Evolutionary conservation across 306 rosid genomes (phyloP).

Genomic region (Acacia confusa): DNA sequence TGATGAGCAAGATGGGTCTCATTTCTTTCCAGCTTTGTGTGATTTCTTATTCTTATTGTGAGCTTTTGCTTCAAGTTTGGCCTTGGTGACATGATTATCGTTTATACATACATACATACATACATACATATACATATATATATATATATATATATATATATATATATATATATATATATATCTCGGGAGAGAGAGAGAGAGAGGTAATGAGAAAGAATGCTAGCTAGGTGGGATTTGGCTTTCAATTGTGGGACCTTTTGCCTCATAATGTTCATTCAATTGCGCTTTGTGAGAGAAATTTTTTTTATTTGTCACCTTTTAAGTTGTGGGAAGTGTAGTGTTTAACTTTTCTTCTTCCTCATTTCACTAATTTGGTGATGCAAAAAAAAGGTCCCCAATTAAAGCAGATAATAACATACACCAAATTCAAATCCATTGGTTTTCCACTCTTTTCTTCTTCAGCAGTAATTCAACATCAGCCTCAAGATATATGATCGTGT

Average conservation of each 20-base stretch:
- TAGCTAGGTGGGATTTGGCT: constrained; percentile 26
- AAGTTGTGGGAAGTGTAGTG: not conserved
- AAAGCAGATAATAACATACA: not conserved
- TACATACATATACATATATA: not conserved
- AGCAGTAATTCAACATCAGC: not conserved
- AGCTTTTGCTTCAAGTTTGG: constrained; percentile 64
- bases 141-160: not conserved
- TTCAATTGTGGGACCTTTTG: constrained; percentile 48
- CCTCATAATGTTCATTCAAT: constrained; percentile 43
- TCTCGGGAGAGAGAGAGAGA: not conserved
- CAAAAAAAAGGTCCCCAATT: not conserved
- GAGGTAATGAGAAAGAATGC: constrained; percentile 24
- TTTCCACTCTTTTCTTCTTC: not conserved
- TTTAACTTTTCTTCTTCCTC: not conserved
- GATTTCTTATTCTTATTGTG: constrained; percentile 34
- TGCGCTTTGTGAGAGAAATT: constrained; percentile 2
- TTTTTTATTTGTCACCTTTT: constrained; percentile 8
- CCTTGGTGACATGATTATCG: constrained; percentile 51
- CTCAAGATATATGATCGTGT: no score
- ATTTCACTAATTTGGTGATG: not conserved
- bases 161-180: not conserved
- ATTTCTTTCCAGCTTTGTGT: constrained; percentile 39
- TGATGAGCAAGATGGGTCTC: constrained; percentile 38
- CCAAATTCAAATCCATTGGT: not conserved
- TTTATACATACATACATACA: not conserved